These are phyloP conservation scores for Fusarium sp. DNA, from an alignment of 2,329 filamentous ascomycete genomes.

Conservation along the genomic window DNA sequence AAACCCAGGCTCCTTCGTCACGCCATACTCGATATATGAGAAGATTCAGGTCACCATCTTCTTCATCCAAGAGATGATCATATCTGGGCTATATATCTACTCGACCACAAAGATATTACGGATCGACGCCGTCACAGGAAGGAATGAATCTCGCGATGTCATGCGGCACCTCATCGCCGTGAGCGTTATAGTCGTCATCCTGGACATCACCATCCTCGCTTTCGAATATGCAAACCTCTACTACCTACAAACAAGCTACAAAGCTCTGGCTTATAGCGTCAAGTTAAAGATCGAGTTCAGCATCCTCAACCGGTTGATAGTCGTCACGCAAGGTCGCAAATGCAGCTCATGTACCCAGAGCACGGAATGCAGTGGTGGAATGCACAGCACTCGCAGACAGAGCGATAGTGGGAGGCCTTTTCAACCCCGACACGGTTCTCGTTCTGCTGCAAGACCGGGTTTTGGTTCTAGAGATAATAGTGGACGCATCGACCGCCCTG, in stretches of 20 bases:
- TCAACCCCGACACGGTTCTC: background rate
- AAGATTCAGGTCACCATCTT: conserved; percentile 66
- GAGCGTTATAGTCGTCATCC: conserved; percentile 53
- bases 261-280: conserved; percentile 46
- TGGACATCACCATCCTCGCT: conserved; percentile 47
- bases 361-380: background rate
- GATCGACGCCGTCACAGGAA: background rate
- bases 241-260: conserved; percentile 40
- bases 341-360: background rate
- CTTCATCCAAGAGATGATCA: conserved; percentile 64
- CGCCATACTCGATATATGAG: conserved; percentile 58
- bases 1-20: conserved; percentile 31
- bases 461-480: background rate
- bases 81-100: conserved; percentile 64
- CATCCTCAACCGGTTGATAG: conserved; percentile 45
- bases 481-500: background rate
- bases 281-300: conserved; percentile 53
- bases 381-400: background rate
- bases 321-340: background rate
- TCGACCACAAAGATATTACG: conserved; percentile 54
- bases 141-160: conserved; percentile 15
- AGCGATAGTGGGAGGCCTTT: background rate
- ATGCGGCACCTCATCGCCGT: conserved; percentile 54
- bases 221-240: conserved; percentile 54
- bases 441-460: background rate